Conservation (phyloP, 1,284 basidiomycete genomes). For the Trichosporon sp. region DNA sequence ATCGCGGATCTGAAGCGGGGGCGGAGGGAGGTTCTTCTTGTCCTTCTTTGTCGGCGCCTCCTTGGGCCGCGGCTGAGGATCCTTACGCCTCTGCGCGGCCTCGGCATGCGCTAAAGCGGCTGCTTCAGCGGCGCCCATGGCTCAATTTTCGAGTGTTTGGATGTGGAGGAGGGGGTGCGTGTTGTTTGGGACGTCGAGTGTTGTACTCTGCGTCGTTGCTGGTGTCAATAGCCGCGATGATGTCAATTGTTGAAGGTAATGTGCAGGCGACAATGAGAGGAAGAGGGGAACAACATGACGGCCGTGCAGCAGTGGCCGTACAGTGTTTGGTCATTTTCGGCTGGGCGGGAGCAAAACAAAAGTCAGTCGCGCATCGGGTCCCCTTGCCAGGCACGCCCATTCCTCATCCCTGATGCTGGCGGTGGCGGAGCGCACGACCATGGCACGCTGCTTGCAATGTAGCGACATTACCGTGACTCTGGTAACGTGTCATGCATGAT, state of each 20-base stretch:
- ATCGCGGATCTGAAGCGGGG: slow-evolving; percentile 74
- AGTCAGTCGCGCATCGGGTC: neutral
- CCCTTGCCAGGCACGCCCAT: neutral
- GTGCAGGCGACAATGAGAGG: neutral
- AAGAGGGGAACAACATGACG: slow-evolving; percentile 2
- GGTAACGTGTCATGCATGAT: neutral
- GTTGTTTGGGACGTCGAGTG: neutral
- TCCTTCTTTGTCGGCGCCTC: slow-evolving; percentile 5
- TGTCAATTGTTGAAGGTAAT: neutral
- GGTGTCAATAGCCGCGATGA: neutral
- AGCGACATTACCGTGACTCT: neutral
- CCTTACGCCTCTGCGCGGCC: slow-evolving; percentile 3
- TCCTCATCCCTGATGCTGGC: neutral
- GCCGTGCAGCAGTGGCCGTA: neutral
- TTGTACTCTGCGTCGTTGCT: neutral
- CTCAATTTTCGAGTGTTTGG: neutral
- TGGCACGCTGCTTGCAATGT: neutral
- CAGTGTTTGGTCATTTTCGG: slow-evolving; percentile 2
- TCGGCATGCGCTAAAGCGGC: slow-evolving; percentile 3
- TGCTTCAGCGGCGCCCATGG: neutral
- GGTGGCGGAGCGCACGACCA: neutral
- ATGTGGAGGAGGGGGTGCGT: neutral
- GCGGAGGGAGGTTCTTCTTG: slow-evolving; percentile 68
- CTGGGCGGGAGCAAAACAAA: neutral
- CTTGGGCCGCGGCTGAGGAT: neutral